These are phyloP conservation scores for Phytophthora chlamydospora DNA, from an alignment of 352 stramenopile genomes.

Conservation along the genomic window DNA sequence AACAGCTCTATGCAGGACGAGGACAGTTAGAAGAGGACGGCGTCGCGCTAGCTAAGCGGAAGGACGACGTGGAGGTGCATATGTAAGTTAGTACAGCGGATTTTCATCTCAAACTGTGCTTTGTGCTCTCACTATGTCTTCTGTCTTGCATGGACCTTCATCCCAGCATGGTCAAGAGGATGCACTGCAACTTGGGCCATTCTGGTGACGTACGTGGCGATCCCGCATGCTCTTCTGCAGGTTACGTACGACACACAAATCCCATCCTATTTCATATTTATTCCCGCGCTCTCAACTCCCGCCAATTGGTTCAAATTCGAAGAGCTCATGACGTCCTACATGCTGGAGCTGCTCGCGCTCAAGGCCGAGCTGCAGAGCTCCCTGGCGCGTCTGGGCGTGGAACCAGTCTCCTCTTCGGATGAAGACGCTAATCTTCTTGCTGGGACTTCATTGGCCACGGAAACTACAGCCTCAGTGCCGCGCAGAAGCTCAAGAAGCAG, in stretches of 20 bases:
- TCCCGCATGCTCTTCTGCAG: too few relatives aligned
- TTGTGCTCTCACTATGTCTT: background rate
- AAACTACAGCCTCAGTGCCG: background rate
- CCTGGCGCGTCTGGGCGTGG: conserved; percentile 43
- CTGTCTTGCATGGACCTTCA: background rate
- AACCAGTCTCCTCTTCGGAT: background rate
- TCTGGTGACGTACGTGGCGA: too few relatives aligned
- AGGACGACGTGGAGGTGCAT: conserved; percentile 31
- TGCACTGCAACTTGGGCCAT: too few relatives aligned
- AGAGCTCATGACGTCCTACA: conserved; percentile 35
- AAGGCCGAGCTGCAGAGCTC: conserved; percentile 65
- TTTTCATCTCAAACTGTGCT: conserved; percentile 20
- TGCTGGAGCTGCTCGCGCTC: conserved; percentile 62
- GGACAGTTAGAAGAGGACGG: conserved; percentile 23
- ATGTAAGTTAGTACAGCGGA: conserved; percentile 46
- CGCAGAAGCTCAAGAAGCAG: background rate
- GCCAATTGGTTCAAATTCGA: conserved; percentile 33
- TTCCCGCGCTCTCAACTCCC: conserved; percentile 24
- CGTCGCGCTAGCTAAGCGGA: conserved; percentile 9
- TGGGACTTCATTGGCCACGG: too few relatives aligned
- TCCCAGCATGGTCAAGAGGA: too few relatives aligned
- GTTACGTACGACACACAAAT: too few relatives aligned
- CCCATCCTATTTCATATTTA: too few relatives aligned
- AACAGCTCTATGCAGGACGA: conserved; percentile 1
- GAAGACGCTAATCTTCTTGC: background rate